Base-by-base conservation (phyloP, 331 rosid species). In the Erythrophleum ivorense region DNA sequence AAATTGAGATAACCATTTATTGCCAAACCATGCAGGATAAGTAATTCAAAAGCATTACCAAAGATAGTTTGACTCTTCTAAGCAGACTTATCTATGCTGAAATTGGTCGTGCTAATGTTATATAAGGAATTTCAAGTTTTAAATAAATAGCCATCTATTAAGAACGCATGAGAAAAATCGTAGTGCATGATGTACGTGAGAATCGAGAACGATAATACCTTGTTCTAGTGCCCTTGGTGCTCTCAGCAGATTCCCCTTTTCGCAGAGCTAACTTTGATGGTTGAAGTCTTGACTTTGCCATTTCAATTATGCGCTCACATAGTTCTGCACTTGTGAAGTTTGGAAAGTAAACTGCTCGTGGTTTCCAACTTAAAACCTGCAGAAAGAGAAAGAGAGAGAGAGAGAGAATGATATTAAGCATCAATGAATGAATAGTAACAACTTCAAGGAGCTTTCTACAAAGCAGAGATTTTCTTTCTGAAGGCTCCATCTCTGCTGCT, bases 281-380 rank as follows among this genome's bases (percentile, higher is more conserved):
- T 82, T 76, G 52, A 50, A 87, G 86, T 55, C 67, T 76, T 50
- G 88, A 66, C 69, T 84, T 84, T 82, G 88, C 90, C 75, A 87
- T 82, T 53, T 84, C 46, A 34, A 84, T 84, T 76, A 84, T 79
- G 24, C 43, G 43, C 41, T 82, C 69, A 29, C 90, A 84, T 53
- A 33, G 49, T 79, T 84, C 86, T 4, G 54, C 73, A 43, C 50
- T 82, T 21, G 88, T 85, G 38, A 87, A 84, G 74, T 87, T 84
- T 76, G 90, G 90, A 74, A 87, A 87, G 54, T 82, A 84, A 43
- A 87, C 53, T 31, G 45, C 73, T 14, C 90, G 74, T 34, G 90
- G 90, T 55, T 21, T 79, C 85, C 86, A 87, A 72, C 90, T 87
- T 55, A 87, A 76, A 82, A 87, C 64, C 90, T 87, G 77, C 81